Conservation (phyloP, 306 rosid genomes). For the Benincasa hispida region DNA sequence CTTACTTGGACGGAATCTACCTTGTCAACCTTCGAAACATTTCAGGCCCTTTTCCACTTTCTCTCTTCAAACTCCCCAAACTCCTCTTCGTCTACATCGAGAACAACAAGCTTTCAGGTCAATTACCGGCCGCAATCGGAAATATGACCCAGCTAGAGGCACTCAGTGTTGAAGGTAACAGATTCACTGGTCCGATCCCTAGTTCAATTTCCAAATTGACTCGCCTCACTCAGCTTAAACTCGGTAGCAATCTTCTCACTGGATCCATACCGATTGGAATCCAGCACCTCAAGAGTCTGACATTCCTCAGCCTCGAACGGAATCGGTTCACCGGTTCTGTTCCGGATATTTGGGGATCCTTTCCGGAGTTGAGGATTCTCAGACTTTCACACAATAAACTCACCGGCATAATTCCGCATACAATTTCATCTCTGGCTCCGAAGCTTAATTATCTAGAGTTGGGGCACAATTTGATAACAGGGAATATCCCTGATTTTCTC, state of each 20-base stretch:
- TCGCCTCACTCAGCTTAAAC: slow-evolving; percentile 56
- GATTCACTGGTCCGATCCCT: slow-evolving; percentile 56
- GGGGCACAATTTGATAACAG: slow-evolving; percentile 49
- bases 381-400: slow-evolving; percentile 39
- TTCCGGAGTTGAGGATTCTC: slow-evolving; percentile 33
- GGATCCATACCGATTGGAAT: slow-evolving; percentile 41
- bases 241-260: slow-evolving; percentile 41
- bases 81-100: slow-evolving; percentile 41
- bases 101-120: slow-evolving; percentile 55
- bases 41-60: slow-evolving; percentile 48
- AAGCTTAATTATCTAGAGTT: slow-evolving; percentile 31
- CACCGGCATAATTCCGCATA: slow-evolving; percentile 46
- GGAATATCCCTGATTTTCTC: slow-evolving; percentile 60
- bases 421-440: slow-evolving; percentile 43
- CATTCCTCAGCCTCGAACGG: slow-evolving; percentile 22
- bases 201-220: slow-evolving; percentile 43
- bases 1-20: slow-evolving; percentile 35
- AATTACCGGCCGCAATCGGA: slow-evolving; percentile 30
- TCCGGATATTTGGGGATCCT: slow-evolving; percentile 41
- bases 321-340: slow-evolving; percentile 48
- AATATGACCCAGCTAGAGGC: slow-evolving; percentile 19
- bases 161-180: slow-evolving; percentile 38
- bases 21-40: slow-evolving; percentile 36
- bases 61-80: slow-evolving; percentile 27
- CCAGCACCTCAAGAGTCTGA: slow-evolving; percentile 28